Evolutionary conservation across 164 flowering plant species (phyloP), one percentile per base, ranked within the genome.

Genomic region (Cinnamomum micranthum): DNA sequence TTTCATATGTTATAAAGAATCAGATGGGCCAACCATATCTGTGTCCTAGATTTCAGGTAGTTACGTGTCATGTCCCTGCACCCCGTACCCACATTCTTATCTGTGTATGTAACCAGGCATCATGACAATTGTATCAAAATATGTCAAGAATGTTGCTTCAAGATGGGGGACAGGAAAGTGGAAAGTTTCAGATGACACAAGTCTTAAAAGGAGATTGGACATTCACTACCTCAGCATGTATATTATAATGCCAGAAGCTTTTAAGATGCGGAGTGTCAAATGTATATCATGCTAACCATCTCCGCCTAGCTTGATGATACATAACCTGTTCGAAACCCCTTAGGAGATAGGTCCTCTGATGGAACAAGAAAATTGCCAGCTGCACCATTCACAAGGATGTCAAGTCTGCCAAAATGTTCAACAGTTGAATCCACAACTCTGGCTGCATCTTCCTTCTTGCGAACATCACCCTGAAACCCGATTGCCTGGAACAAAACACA

Each of bases 321-420:
- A 33, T 19, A 73, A 91, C 98, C 98, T 87, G 97, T 93, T 80
- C 86, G 85, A 77, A 92, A 94, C 7, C 98, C 98, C 76, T 94
- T 94, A 28, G 95, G 94, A 60, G 95, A 87, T 73, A 94, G 82
- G 84, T 94, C 97, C 82, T 94, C 97, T 12, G 98, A 83, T 17
- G 91, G 71, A 1, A 85, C 91, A 74, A 94, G 92, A 84, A 94
- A 94, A 79, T 94, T 92, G 23, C 97, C 98, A 68, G 98, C 98
- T 23, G 97, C 98, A 76, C 84, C 89, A 86, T 94, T 92, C 24
- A 94, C 96, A 77, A 94, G 94, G 78, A 94, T 88, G 79, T 94
- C 98, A 65, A 94, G 85, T 82, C 78, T 86, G 25, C 97, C 95
- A 82, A 90, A 92, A 77, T 87, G 87, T 80, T 86, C 73, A 50